Evolutionary conservation across 2,329 filamentous ascomycete species (phyloP).

Genomic region (Cercospora brassicicola): DNA sequence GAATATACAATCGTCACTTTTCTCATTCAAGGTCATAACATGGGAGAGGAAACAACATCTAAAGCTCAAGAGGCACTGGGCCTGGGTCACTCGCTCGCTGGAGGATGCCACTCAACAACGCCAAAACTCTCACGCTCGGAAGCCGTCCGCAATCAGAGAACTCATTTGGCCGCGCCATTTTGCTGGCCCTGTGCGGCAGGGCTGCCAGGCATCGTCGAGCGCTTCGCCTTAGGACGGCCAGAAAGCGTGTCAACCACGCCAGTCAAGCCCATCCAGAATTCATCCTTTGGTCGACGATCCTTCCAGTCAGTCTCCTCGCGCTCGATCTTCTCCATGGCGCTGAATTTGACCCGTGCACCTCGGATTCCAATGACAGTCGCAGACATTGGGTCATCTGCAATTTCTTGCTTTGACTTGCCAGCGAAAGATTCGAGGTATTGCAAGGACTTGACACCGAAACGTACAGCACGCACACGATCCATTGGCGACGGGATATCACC

Average conservation of each 20-base stretch:
- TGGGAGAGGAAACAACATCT: not conserved
- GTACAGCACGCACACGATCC: conserved; percentile 89
- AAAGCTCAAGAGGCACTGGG: not conserved
- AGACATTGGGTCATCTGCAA: conserved; percentile 71
- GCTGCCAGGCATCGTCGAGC: conserved; percentile 25
- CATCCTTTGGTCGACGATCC: conserved; percentile 76
- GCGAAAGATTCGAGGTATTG: conserved; percentile 82
- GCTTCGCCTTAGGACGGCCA: conserved; percentile 54
- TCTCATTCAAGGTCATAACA: not conserved
- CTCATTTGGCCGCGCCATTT: conserved; percentile 20
- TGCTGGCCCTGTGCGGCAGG: conserved; percentile 8
- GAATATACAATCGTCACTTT: not conserved
- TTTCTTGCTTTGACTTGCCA: conserved; percentile 63
- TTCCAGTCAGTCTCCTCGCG: conserved; percentile 88
- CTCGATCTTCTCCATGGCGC: conserved; percentile 76
- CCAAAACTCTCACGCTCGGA: conserved; percentile 17
- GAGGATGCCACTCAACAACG: conserved; percentile 5
- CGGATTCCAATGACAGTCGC: conserved; percentile 87
- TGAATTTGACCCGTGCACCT: conserved; percentile 86
- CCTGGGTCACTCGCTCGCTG: not conserved
- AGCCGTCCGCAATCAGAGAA: not conserved
- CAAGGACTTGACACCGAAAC: conserved; percentile 91
- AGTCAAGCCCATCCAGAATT: conserved; percentile 83
- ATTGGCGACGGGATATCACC: conserved; percentile 90
- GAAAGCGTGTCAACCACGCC: conserved; percentile 80